phyloP scores from a whole-genome alignment of 495 filamentous ascomycete genomes.

The Evansstolkia leycettana region DNA sequence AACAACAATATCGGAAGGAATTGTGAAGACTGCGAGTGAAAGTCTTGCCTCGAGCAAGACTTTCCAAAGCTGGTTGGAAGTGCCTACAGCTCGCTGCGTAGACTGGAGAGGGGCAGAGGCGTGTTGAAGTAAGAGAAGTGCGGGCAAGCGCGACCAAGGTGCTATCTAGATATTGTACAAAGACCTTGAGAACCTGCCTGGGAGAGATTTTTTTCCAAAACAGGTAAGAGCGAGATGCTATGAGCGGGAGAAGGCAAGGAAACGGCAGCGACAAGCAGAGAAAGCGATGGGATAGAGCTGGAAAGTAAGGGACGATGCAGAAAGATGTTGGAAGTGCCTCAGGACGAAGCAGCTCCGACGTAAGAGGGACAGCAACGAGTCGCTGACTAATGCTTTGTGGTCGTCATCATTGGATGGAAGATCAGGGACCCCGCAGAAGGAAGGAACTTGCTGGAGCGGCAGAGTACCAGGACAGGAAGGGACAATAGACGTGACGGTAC shows the following conservation, averaged over 20 bases:
- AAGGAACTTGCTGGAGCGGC: too few species aligned
- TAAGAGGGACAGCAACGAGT: background rate
- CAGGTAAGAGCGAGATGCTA: too few species aligned
- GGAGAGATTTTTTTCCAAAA: background rate
- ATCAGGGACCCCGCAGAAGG: too few species aligned
- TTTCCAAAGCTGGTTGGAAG: slow-evolving; percentile 23
- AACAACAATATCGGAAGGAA: slow-evolving; percentile 43
- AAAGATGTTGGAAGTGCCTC: background rate
- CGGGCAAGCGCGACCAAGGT: background rate
- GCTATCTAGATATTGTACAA: background rate
- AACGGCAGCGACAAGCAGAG: background rate
- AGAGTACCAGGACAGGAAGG: too few species aligned
- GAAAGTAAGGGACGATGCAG: background rate
- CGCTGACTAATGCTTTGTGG: too few species aligned
- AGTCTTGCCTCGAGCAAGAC: slow-evolving; percentile 44
- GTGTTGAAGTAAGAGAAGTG: slow-evolving; percentile 10
- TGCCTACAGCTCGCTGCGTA: slow-evolving; percentile 22
- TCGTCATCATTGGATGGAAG: too few species aligned
- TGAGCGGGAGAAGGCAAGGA: too few species aligned
- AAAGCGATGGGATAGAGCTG: background rate
- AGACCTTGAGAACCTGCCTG: slow-evolving; percentile 1
- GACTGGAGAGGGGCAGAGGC: slow-evolving; percentile 11
- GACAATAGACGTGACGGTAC: too few species aligned
- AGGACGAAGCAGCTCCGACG: background rate
- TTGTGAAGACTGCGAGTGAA: slow-evolving; percentile 35